These are phyloP conservation scores for Arctium lappa DNA, from an alignment of 129 eudicot species.

Conservation along the genomic window DNA sequence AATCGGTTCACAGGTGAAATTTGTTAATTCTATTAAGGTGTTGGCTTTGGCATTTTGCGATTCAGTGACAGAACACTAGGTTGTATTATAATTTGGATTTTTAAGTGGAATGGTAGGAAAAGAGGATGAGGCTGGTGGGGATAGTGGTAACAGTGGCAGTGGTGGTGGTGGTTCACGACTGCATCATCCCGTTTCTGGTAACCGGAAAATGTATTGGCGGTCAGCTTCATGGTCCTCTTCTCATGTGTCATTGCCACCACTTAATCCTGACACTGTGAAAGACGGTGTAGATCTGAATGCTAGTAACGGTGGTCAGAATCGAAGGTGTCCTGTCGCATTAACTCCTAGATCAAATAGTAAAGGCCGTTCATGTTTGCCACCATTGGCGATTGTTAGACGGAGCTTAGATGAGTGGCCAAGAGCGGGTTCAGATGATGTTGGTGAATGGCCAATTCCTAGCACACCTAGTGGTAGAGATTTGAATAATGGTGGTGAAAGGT, in stretches of 20 bases:
- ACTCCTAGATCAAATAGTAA: constrained; percentile 69
- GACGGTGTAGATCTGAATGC: constrained; percentile 41
- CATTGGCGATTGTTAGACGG: constrained; percentile 64
- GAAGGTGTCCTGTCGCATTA: constrained; percentile 49
- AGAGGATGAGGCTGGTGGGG: constrained; percentile 48
- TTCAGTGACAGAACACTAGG: constrained; percentile 5
- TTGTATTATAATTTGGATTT: constrained; percentile 7
- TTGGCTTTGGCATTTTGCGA: constrained; percentile 13
- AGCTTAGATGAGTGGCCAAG: constrained; percentile 91
- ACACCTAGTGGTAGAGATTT: constrained; percentile 70
- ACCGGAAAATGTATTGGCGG: constrained; percentile 64
- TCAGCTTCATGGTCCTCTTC: constrained; percentile 88
- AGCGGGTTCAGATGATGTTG: constrained; percentile 86
- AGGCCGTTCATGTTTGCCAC: constrained; percentile 66
- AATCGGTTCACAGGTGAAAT: constrained; percentile 20
- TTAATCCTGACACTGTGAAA: constrained; percentile 43
- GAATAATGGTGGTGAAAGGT: constrained; percentile 53
- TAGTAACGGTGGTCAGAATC: constrained; percentile 28
- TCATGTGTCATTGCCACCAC: constrained; percentile 51
- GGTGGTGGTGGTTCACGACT: constrained; percentile 23
- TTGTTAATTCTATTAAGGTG: background rate
- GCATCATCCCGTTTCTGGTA: constrained; percentile 29
- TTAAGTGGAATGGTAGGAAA: constrained; percentile 60
- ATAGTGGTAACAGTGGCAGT: constrained; percentile 22
- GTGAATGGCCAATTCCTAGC: constrained; percentile 76